Conservation (phyloP, 495 filamentous ascomycete species). For the Durotheca rogersii region DNA sequence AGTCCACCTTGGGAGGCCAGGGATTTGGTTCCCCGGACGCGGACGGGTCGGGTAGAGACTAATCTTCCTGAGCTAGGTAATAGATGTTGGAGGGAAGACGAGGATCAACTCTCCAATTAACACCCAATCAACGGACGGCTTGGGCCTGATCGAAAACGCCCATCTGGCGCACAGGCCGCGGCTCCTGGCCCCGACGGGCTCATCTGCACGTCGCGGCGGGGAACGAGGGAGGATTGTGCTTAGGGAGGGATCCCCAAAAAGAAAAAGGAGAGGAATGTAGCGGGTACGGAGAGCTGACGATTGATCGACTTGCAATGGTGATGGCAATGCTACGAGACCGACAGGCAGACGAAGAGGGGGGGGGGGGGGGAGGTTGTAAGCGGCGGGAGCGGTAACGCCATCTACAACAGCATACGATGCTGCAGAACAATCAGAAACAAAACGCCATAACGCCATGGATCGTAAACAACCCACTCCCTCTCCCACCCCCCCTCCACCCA, state of each 20-base stretch:
- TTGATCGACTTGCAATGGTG: constrained; percentile 6
- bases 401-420: constrained; percentile 12
- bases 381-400: constrained; percentile 16
- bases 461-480: constrained; percentile 1
- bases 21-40: constrained; percentile 29
- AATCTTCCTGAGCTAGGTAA: constrained; percentile 30
- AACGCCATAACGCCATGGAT: constrained; percentile 7
- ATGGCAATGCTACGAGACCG: constrained; percentile 18
- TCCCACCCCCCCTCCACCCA: no score
- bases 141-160: constrained; percentile 25
- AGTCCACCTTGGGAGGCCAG: constrained; percentile 8
- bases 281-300: constrained; percentile 3
- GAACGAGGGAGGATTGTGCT: background rate
- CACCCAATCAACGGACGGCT: constrained; percentile 24
- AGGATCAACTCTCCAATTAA: constrained; percentile 26
- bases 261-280: constrained; percentile 8
- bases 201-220: constrained; percentile 26
- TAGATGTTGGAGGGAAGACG: constrained; percentile 21
- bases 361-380: constrained; percentile 5
- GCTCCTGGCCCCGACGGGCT: constrained; percentile 28
- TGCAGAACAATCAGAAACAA: constrained; percentile 25
- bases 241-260: constrained; percentile 11
- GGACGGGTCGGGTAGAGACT: constrained; percentile 33
- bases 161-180: constrained; percentile 32
- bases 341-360: no score